Evolutionary conservation across 208 protist genomes (phyloP).

Genomic region (Leishmania martiniquensis): DNA sequence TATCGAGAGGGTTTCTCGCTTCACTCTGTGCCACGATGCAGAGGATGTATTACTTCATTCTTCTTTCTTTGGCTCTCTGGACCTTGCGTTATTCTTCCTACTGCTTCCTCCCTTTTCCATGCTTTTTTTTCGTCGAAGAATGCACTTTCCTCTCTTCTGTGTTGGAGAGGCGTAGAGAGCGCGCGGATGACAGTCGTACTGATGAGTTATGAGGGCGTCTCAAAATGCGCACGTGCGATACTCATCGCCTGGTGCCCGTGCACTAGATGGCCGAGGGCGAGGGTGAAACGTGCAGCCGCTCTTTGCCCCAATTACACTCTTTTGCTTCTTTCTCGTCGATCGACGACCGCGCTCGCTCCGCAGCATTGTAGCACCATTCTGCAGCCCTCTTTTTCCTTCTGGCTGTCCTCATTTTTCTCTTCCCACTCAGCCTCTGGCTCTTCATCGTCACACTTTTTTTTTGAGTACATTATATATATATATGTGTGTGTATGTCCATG

Average conservation of each 20-base stretch:
- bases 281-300: neutral
- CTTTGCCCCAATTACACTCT: neutral
- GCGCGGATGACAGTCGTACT: neutral
- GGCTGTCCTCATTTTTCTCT: neutral
- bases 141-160: neutral
- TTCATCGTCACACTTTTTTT: neutral
- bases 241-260: neutral
- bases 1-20: neutral
- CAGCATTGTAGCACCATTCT: neutral
- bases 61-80: neutral
- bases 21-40: neutral
- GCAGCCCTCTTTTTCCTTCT: neutral
- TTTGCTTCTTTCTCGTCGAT: constrained; percentile 11
- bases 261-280: neutral
- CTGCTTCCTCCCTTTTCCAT: neutral
- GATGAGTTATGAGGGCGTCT: neutral
- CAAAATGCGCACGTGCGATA: neutral
- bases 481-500: neutral
- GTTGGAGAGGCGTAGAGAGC: neutral
- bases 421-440: neutral
- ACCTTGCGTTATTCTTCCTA: neutral
- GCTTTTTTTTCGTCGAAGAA: constrained; percentile 1
- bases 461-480: neutral
- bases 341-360: neutral
- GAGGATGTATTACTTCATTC: neutral